Conservation (phyloP, 2,329 filamentous ascomycete genomes). For the Cadophora sp. region DNA sequence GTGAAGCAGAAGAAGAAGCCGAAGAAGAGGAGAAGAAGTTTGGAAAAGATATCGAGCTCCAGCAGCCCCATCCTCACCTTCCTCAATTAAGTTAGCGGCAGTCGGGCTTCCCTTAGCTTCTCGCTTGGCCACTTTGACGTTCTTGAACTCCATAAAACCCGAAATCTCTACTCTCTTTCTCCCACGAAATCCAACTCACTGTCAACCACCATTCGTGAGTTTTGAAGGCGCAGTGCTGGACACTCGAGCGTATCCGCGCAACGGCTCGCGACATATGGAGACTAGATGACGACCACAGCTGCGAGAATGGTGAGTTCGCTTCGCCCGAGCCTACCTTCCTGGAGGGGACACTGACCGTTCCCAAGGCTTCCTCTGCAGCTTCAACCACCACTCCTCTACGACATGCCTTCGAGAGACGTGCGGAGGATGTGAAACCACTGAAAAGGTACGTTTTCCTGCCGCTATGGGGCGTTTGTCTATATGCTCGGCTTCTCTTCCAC, state of each 20-base stretch:
- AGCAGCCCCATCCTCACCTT: neutral
- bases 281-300: constrained; percentile 30
- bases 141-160: constrained; percentile 1
- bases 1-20: neutral
- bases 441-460: constrained; percentile 75
- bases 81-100: constrained; percentile 1
- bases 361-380: constrained; percentile 49
- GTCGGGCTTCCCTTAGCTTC: neutral
- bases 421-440: constrained; percentile 83
- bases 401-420: constrained; percentile 75
- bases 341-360: constrained; percentile 25
- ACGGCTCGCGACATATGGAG: constrained; percentile 33
- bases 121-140: constrained; percentile 12
- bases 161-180: neutral
- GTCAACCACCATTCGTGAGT: constrained; percentile 11
- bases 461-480: neutral
- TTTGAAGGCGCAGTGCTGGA: constrained; percentile 39
- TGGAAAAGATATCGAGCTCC: neutral
- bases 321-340: neutral
- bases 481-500: constrained; percentile 18
- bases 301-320: constrained; percentile 41
- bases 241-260: constrained; percentile 35
- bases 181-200: constrained; percentile 15
- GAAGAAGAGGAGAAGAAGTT: neutral
- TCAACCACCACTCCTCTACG: constrained; percentile 70